These are phyloP conservation scores for Annulohypoxylon truncatum DNA, from an alignment of 2,329 filamentous ascomycete species.

Conservation along the genomic window DNA sequence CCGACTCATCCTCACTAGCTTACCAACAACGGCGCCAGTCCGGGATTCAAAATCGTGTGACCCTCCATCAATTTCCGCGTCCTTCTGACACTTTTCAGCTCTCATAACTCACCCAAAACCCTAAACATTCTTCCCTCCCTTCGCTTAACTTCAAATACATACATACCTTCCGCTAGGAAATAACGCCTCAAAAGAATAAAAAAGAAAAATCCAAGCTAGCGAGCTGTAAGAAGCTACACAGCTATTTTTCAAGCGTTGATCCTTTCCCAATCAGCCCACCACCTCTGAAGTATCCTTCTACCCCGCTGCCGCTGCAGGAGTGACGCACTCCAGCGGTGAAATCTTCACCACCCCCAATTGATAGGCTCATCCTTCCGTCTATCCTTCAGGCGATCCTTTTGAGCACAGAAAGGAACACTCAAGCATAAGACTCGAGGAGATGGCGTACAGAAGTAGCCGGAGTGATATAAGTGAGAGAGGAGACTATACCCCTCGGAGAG, in stretches of 20 bases:
- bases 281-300: slow-evolving; percentile 32
- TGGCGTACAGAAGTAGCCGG: slow-evolving; percentile 47
- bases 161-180: neutral
- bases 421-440: slow-evolving; percentile 27
- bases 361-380: slow-evolving; percentile 22
- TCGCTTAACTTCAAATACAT: slow-evolving; percentile 18
- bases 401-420: slow-evolving; percentile 16
- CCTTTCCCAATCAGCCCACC: slow-evolving; percentile 28
- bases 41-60: slow-evolving; percentile 39
- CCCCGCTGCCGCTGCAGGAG: slow-evolving; percentile 37
- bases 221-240: slow-evolving; percentile 20
- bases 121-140: slow-evolving; percentile 8
- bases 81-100: slow-evolving; percentile 36
- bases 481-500: slow-evolving; percentile 55
- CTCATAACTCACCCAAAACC: slow-evolving; percentile 19
- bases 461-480: slow-evolving; percentile 61
- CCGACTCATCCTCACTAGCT: slow-evolving; percentile 31
- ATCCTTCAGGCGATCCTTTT: slow-evolving; percentile 2
- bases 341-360: slow-evolving; percentile 32
- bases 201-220: slow-evolving; percentile 5
- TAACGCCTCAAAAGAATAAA: slow-evolving; percentile 10
- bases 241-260: slow-evolving; percentile 27
- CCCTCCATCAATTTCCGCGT: slow-evolving; percentile 33
- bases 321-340: slow-evolving; percentile 39
- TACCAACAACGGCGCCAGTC: slow-evolving; percentile 20